phyloP scores from a whole-genome alignment of 352 stramenopile species.

The Phytopythium cucurbitacearum region DNA sequence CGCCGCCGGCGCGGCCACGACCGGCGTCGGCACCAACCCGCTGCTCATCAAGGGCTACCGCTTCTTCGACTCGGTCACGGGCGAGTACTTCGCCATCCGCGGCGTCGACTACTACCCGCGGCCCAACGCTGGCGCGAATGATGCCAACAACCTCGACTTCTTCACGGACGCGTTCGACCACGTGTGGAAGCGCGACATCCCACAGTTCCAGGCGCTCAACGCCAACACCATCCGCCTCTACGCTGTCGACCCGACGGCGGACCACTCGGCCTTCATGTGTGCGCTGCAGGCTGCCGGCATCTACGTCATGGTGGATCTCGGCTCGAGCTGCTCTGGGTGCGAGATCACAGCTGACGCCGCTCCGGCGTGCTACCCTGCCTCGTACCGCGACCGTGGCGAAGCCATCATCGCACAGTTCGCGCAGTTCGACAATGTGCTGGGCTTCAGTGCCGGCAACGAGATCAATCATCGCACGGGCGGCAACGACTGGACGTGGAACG shows the following conservation, averaged over 20 bases:
- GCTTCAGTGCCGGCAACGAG: slow-evolving; percentile 79
- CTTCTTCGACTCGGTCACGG: slow-evolving; percentile 73
- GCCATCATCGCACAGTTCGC: slow-evolving; percentile 79
- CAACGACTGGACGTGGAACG: slow-evolving; percentile 48
- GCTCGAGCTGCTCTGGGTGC: slow-evolving; percentile 52
- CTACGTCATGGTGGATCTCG: slow-evolving; percentile 69
- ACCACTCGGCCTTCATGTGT: slow-evolving; percentile 87
- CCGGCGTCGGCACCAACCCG: slow-evolving; percentile 19
- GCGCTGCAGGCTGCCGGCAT: slow-evolving; percentile 68
- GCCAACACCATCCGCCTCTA: slow-evolving; percentile 84
- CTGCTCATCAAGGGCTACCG: slow-evolving; percentile 67
- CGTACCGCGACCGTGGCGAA: slow-evolving; percentile 70
- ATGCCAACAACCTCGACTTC: slow-evolving; percentile 79
- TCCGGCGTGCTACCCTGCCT: slow-evolving; percentile 54
- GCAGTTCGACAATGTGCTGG: slow-evolving; percentile 81
- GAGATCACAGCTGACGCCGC: slow-evolving; percentile 52
- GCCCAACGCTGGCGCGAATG: slow-evolving; percentile 58
- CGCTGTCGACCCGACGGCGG: slow-evolving; percentile 57
- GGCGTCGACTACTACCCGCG: slow-evolving; percentile 88
- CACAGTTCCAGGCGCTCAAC: slow-evolving; percentile 52
- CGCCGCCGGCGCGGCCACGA: not conserved
- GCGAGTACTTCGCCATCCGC: slow-evolving; percentile 64
- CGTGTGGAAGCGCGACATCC: slow-evolving; percentile 70
- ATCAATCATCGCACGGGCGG: slow-evolving; percentile 63
- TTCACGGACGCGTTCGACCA: slow-evolving; percentile 70